Evolutionary conservation across 2,329 filamentous ascomycete species (phyloP), one percentile per base, ranked within the genome.

Genomic region (Penicillium sp.): DNA sequence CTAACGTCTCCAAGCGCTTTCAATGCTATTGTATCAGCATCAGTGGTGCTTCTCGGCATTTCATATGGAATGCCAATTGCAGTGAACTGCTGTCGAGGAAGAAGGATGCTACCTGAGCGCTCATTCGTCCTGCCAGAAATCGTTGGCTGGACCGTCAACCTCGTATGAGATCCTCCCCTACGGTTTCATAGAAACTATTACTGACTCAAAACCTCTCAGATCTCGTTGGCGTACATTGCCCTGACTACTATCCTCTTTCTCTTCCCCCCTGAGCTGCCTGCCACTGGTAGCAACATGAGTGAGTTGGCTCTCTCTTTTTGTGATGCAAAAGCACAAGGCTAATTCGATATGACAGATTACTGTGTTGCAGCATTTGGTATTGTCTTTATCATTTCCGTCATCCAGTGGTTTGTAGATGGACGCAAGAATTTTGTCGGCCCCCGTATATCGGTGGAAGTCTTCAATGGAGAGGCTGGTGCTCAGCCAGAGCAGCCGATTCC

Each of bases 191-290:
- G 11, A 13, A 6, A 7, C 7, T 21, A 9, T 39, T 27, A 48
- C 57, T 65, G 23, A 65, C 43, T 5, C 1, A 16, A 27, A 23
- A 23, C 38, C 13, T 57, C 13, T 83, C 29, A 87, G 88, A 61
- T 75, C 41, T 68, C 72, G 5, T 79, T 92, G 46, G 76, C 77
- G 0, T 92, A 88, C 73, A 83, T 87, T 1, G 75, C 84, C 13
- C 70, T 91, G n/a, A 91, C 88, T 0, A 91, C 87, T 0, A 84
- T 91, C 0, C 79, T 92, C 0, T 91, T 91, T 73, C 80, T 91
- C 21, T 90, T 91, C 73, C 89, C 89, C 3, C 88, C 89, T 0
- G 81, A 80, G 8, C 68, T 86, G 4, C 87, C 87, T 0, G 86
- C 87, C 2, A 85, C 84, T 0, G 79, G 81, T 0, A 83, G 76